These are phyloP conservation scores for Rhodotorula sphaerocarpa DNA, from an alignment of 768 basidiomycete genomes.

Conservation along the genomic window DNA sequence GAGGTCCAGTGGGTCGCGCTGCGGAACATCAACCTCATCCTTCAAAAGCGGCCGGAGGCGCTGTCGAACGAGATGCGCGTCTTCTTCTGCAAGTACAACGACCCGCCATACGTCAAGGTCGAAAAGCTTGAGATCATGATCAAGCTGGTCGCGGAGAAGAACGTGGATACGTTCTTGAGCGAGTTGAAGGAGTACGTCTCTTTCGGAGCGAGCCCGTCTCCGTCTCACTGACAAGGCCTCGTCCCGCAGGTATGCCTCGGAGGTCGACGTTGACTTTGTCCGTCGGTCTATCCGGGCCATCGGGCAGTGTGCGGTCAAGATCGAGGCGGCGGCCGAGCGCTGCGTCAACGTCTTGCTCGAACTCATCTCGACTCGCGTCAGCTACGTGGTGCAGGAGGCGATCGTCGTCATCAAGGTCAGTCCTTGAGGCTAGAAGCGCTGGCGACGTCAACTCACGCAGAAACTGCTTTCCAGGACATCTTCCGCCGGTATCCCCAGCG, in stretches of 20 bases:
- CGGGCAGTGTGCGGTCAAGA: slow-evolving; percentile 91
- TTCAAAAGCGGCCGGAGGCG: slow-evolving; percentile 84
- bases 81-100: slow-evolving; percentile 99
- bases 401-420: slow-evolving; percentile 96
- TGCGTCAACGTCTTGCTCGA: slow-evolving; percentile 92
- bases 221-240: background rate
- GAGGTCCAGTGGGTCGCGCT: slow-evolving; percentile 98
- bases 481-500: slow-evolving; percentile 94
- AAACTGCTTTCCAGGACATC: slow-evolving; percentile 70
- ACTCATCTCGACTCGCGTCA: slow-evolving; percentile 82
- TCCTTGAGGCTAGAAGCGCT: no score
- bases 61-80: slow-evolving; percentile 95
- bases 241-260: slow-evolving; percentile 70
- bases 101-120: slow-evolving; percentile 96
- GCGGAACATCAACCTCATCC: slow-evolving; percentile 88
- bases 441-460: no score
- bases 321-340: slow-evolving; percentile 81
- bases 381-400: slow-evolving; percentile 96
- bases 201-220: no score
- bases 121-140: slow-evolving; percentile 99
- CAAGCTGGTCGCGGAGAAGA: slow-evolving; percentile 75
- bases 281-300: slow-evolving; percentile 89
- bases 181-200: slow-evolving; percentile 84
- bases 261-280: slow-evolving; percentile 98
- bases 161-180: slow-evolving; percentile 86